Evolutionary conservation across 345 rosid species (phyloP).

Genomic region (Eucalyptus dawsonii): DNA sequence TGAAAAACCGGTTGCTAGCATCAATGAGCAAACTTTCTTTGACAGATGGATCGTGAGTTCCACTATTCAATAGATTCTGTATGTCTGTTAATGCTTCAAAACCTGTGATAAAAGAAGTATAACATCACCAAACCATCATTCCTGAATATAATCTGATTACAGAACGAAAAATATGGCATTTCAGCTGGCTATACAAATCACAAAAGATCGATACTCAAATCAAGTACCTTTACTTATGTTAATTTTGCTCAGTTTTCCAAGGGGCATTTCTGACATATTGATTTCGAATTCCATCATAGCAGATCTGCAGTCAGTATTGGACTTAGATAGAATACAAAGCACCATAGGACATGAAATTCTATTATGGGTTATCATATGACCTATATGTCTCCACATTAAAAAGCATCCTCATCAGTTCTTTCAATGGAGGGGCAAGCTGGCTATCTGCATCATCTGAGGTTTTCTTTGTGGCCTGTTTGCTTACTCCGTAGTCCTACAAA

Average conservation of each 20-base stretch:
- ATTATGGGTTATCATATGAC: constrained; percentile 8
- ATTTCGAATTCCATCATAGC: constrained; percentile 98
- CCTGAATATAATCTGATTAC: not conserved
- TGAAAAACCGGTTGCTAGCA: constrained; percentile 95
- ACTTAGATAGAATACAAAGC: not conserved
- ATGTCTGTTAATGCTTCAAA: constrained; percentile 88
- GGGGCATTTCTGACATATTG: constrained; percentile 98
- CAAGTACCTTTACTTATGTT: constrained; percentile 74
- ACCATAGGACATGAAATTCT: not conserved
- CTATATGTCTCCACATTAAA: constrained; percentile 91
- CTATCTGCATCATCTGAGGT: constrained; percentile 28
- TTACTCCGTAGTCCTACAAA: constrained; percentile 84
- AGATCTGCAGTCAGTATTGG: constrained; percentile 38
- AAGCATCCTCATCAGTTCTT: constrained; percentile 81
- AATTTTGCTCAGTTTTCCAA: constrained; percentile 86
- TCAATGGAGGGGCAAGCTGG: constrained; percentile 54
- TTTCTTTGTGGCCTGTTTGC: constrained; percentile 39
- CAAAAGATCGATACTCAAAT: not conserved
- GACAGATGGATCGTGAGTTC: constrained; percentile 24
- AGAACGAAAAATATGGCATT: not conserved
- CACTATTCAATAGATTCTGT: constrained; percentile 55
- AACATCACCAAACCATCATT: not conserved
- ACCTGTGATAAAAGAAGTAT: constrained; percentile 28
- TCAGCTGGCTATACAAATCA: not conserved
- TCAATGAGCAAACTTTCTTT: constrained; percentile 76